These are phyloP conservation scores for Pseudocercospora ulei DNA, from an alignment of 2,329 filamentous ascomycete genomes.

Conservation along the genomic window DNA sequence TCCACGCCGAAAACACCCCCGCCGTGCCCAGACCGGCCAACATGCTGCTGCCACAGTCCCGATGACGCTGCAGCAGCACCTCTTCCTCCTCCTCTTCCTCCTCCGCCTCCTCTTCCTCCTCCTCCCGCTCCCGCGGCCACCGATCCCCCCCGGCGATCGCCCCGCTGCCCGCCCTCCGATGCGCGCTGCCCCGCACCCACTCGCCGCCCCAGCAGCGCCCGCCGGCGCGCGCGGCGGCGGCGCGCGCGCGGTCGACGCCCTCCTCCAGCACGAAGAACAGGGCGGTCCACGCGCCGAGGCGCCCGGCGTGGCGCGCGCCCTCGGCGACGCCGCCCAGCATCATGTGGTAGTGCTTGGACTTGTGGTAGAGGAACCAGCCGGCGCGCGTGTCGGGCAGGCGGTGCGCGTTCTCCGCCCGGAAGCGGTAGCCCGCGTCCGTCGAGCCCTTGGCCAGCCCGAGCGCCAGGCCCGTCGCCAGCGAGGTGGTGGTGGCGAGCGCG, in stretches of 20 bases:
- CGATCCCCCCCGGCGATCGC: too few species aligned
- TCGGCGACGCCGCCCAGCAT: conserved; percentile 69
- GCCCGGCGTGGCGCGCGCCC: conserved; percentile 62
- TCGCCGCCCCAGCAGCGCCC: conserved; percentile 31
- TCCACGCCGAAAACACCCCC: conserved; percentile 76
- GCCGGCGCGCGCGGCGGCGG: conserved; percentile 49
- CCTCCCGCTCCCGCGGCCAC: conserved; percentile 33
- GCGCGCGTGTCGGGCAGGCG: conserved; percentile 70
- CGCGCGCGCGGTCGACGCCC: conserved; percentile 64
- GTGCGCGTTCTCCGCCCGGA: conserved; percentile 93
- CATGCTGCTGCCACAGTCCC: conserved; percentile 71
- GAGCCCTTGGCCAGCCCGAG: conserved; percentile 33
- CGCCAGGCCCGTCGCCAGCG: conserved; percentile 26
- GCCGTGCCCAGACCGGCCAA: conserved; percentile 75
- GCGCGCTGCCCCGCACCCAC: conserved; percentile 21
- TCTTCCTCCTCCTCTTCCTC: conserved; percentile 29
- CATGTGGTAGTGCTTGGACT: conserved; percentile 88
- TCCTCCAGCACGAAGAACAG: conserved; percentile 76
- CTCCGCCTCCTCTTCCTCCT: conserved; percentile 41
- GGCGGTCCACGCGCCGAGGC: conserved; percentile 61
- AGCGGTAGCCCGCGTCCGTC: conserved; percentile 54
- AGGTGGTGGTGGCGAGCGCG: conserved; percentile 25
- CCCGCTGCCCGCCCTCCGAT: too few species aligned
- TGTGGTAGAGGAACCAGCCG: conserved; percentile 98
- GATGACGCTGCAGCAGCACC: conserved; percentile 37